Conservation (phyloP, 164 flowering plant genomes). For the Cinnamomum chago region DNA sequence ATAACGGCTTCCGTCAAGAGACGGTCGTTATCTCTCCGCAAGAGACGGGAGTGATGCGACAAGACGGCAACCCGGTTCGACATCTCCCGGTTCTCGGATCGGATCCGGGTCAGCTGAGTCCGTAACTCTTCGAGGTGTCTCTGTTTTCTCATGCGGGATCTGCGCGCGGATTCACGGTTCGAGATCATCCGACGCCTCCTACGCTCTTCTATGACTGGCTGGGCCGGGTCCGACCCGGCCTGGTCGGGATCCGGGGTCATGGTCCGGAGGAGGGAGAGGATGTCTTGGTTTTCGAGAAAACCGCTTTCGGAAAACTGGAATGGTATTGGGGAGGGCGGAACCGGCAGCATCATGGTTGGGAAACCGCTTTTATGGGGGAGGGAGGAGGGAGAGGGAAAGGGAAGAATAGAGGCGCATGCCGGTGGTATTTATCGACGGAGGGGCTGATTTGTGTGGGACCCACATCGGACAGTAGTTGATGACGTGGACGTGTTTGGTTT, state of each 20-base stretch:
- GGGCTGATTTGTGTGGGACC: conserved; percentile 15
- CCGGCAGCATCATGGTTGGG: conserved; percentile 38
- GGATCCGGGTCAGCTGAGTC: conserved; percentile 55
- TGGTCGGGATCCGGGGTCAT: neutral
- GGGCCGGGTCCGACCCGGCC: conserved; percentile 8
- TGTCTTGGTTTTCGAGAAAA: conserved; percentile 32
- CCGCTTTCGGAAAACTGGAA: conserved; percentile 29
- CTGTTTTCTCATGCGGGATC: conserved; percentile 82
- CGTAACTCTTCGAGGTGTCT: conserved; percentile 65
- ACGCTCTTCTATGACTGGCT: conserved; percentile 42
- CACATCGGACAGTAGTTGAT: neutral
- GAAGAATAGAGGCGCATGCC: conserved; percentile 53
- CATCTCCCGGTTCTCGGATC: conserved; percentile 47
- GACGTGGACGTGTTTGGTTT: neutral
- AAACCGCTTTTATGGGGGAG: conserved; percentile 7
- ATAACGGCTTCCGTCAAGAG: conserved; percentile 42
- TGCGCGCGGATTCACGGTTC: conserved; percentile 85
- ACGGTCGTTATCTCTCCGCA: conserved; percentile 45
- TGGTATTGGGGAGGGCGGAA: conserved; percentile 16
- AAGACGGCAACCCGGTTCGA: conserved; percentile 43
- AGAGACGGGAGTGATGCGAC: conserved; percentile 22
- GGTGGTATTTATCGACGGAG: conserved; percentile 40
- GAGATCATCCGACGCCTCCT: conserved; percentile 68
- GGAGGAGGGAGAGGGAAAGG: conserved; percentile 46
- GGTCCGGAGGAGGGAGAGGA: neutral